phyloP scores from a whole-genome alignment of 2,329 filamentous ascomycete species.

The Penicillium sp. region DNA sequence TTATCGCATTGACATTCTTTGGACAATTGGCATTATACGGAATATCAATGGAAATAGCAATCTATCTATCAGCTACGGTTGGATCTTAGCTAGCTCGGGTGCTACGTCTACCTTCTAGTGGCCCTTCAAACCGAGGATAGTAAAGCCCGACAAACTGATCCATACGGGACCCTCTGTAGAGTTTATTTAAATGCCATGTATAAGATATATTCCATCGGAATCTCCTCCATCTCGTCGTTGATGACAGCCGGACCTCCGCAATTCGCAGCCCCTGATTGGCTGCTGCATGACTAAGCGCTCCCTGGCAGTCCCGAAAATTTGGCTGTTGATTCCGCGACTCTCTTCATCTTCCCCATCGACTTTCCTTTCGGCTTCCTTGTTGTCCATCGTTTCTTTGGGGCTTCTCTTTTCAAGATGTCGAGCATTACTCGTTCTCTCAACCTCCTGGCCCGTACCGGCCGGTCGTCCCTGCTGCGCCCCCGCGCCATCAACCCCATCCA shows the following conservation, averaged over 20 bases:
- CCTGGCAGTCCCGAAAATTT: conserved; percentile 43
- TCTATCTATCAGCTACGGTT: not conserved
- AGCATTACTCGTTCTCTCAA: conserved; percentile 77
- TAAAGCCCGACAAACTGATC: not conserved
- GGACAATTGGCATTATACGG: not conserved
- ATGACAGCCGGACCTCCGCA: conserved; percentile 36
- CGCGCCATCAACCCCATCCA: conserved; percentile 78
- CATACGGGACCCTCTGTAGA: no score
- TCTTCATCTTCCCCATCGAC: conserved; percentile 37
- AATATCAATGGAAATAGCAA: not conserved
- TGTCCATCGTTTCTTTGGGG: conserved; percentile 38
- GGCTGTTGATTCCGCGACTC: conserved; percentile 35
- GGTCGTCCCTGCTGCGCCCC: conserved; percentile 72
- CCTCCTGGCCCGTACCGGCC: conserved; percentile 82
- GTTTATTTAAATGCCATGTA: no score
- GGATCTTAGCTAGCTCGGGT: not conserved
- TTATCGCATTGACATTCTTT: not conserved
- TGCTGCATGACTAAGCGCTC: conserved; percentile 46
- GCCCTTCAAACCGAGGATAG: no score
- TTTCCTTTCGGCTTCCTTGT: conserved; percentile 34
- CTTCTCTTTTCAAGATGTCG: conserved; percentile 69
- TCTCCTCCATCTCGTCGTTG: not conserved
- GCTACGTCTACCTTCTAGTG: no score
- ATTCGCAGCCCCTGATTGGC: conserved; percentile 42
- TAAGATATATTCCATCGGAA: not conserved